Evolutionary conservation across 2,329 filamentous ascomycete species (phyloP).

Genomic region (Fonsecaea multimorphosa): DNA sequence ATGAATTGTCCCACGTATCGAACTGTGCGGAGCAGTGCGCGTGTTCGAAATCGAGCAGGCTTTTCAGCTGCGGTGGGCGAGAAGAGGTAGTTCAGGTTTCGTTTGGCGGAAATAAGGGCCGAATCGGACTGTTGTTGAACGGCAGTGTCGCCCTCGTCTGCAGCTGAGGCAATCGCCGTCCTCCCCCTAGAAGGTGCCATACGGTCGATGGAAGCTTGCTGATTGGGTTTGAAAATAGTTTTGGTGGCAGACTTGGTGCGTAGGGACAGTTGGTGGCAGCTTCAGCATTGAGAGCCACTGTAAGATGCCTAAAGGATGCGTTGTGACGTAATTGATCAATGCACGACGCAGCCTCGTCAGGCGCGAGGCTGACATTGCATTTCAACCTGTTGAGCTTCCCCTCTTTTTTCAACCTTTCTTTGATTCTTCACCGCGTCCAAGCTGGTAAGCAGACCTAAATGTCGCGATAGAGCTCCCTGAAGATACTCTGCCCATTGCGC

Average conservation of each 20-base stretch:
- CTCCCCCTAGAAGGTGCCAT: constrained; percentile 30
- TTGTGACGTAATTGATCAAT: neutral
- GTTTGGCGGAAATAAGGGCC: constrained; percentile 35
- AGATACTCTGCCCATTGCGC: neutral
- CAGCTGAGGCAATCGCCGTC: neutral
- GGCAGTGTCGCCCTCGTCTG: constrained; percentile 26
- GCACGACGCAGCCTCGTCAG: neutral
- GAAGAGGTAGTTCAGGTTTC: constrained; percentile 39
- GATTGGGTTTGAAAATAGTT: neutral
- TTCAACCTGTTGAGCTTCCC: neutral
- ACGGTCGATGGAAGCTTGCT: neutral
- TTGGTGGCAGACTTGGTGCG: neutral
- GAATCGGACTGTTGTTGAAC: constrained; percentile 37
- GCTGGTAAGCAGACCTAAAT: neutral
- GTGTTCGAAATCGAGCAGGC: constrained; percentile 35
- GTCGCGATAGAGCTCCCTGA: neutral
- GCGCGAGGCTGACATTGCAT: neutral
- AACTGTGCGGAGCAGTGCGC: constrained; percentile 38
- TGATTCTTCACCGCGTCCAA: neutral
- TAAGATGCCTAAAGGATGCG: neutral
- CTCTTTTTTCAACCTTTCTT: neutral
- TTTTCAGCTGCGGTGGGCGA: constrained; percentile 26
- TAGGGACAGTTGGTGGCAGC: neutral
- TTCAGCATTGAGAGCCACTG: neutral
- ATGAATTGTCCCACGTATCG: constrained; percentile 37